Evolutionary conservation across 345 rosid genomes (phyloP), one percentile per base, ranked within the genome.

Genomic region (Adansonia digitata): DNA sequence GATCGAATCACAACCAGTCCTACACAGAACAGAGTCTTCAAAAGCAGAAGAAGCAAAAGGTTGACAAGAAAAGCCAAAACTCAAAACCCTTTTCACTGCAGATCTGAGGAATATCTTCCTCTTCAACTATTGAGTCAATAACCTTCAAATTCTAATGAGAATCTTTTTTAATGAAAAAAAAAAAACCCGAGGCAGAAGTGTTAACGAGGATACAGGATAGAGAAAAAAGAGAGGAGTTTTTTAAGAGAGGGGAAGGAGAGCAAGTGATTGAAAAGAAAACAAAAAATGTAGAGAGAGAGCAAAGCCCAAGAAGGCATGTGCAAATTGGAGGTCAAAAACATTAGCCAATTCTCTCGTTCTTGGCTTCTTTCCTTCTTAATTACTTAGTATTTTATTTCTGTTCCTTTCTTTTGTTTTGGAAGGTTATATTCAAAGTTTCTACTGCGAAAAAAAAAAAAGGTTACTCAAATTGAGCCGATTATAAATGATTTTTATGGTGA

Each of bases 301-400:
- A 85, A 82, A 79, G 46, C 60, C 63, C 82, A 74, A 83, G 84
- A 77, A 81, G 86, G 87, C 92, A 85, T 82, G 88, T 86, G 89
- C 90, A 69, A n/a, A 51, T 75, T 74, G 81, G 89, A 89, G 86
- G 94, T 87, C 82, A 87, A 88, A 81, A 85, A 72, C 67, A 84
- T 76, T 88, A 80, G 82, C 81, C 71, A 83, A 89, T 79, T 84
- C 70, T 65, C 51, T 65, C 31, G 22, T 40, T 65, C 74, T 45
- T 72, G 73, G 66, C 78, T 42, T 29, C 78, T 79, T 3, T 31
- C 13, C 46, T 53, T 27, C 56, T 34, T 17, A 18, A 6, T 49
- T 56, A 12, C 18, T 27, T 46, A 14, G 24, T 74, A 77, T 55
- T 81, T 51, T 79, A 77, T 39, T 39, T 59, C 37, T 42, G 11